Base-by-base conservation (phyloP, 352 stramenopile species). In the Discostella stelligera region DNA sequence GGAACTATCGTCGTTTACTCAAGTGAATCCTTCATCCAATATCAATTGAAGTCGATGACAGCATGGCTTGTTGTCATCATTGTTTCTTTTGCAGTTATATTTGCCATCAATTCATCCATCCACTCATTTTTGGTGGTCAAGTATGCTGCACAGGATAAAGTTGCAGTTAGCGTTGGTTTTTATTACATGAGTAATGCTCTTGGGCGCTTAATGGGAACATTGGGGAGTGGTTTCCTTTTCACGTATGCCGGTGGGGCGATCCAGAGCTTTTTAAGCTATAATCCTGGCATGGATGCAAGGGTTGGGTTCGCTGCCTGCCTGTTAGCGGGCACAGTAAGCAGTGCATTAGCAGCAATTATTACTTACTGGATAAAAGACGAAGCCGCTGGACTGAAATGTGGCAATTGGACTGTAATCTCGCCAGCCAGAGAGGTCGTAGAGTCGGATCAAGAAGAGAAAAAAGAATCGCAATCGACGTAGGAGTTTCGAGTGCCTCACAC, bases 111-210 rank as follows among this genome's bases (percentile, higher is more conserved):
- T 66, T 93, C 87, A 11, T 90, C 83, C 20, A 90, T 94, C 60
- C 90, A 94, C 77, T 93, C 85, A 4, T 94, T 85, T 65, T 72
- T 94, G 18, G 89, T 94, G n/a, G 90, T 94, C 0, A 91, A 91
- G 20, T 94, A 94, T 80, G 87, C 90, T 11, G 83, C 70, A 56
- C 79, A 73, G 25, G 88, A 94, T 30, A 94, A 93, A 71, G 77
- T 93, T 44, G 88, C 90, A 11, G 86, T 88, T 0, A 91, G 81
- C 52, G 85, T 94, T 64, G 90, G 90, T 16, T 91, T 93, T 49
- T 94, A 94, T 69, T 94, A 94, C 74, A 94, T 93, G 86, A 91
- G 82, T 54, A 94, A 94, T 81, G 90, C 90, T n/a, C 50, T 86
- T 10, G 90, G 90, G 21, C 62, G 90, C 37, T 76, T 94, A 18